These are phyloP conservation scores for Trametes meyenii DNA, from an alignment of 768 basidiomycete species.

Conservation along the genomic window DNA sequence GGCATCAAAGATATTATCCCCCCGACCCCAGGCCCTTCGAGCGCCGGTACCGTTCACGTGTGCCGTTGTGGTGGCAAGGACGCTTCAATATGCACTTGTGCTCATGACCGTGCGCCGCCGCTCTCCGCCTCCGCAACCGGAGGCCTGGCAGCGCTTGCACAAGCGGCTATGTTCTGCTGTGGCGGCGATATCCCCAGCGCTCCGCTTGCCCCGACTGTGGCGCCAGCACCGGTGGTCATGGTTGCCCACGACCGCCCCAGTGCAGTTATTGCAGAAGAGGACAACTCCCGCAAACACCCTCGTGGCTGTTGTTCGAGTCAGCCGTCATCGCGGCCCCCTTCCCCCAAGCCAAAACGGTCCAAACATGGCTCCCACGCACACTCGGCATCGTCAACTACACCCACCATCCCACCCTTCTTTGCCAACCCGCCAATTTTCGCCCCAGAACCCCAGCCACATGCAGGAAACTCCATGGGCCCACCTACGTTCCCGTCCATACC, in stretches of 20 bases:
- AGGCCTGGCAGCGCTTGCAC: slow-evolving; percentile 41
- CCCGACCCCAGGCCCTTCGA: not conserved
- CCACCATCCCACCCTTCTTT: slow-evolving; percentile 2
- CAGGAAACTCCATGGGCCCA: slow-evolving; percentile 10
- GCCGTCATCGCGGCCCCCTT: slow-evolving; percentile 7
- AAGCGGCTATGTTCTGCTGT: slow-evolving; percentile 37
- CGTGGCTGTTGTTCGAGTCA: slow-evolving; percentile 17
- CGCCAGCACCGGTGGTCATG: not conserved
- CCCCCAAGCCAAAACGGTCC: slow-evolving; percentile 17
- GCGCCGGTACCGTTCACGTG: not conserved
- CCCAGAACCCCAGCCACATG: not conserved
- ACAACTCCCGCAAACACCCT: slow-evolving; percentile 13
- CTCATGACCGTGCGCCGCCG: slow-evolving; percentile 12
- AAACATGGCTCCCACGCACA: not conserved
- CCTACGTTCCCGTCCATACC: slow-evolving; percentile 62
- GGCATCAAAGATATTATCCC: slow-evolving; percentile 60
- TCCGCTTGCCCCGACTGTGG: not conserved
- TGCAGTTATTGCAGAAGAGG: not conserved
- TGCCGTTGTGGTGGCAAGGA: slow-evolving; percentile 23
- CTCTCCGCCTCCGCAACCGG: slow-evolving; percentile 20
- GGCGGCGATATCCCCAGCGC: slow-evolving; percentile 5
- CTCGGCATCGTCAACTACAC: not conserved
- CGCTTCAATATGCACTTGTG: slow-evolving; percentile 19
- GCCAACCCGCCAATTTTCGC: slow-evolving; percentile 10
- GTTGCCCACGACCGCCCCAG: not conserved